These are phyloP conservation scores for Athelia psychrophila DNA, from an alignment of 1,284 basidiomycete species.

Conservation along the genomic window DNA sequence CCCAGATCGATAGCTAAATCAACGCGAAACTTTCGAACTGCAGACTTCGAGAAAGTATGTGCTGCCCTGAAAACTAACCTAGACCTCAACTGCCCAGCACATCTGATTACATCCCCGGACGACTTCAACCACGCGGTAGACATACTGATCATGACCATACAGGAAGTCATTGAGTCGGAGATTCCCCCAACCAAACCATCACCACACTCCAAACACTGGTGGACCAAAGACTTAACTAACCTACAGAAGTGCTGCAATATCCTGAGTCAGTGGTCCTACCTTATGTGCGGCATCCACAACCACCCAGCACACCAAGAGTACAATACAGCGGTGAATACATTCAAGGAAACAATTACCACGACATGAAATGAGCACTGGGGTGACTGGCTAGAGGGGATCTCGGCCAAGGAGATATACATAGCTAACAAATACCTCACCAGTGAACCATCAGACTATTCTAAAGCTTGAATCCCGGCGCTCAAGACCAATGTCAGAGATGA, in stretches of 20 bases:
- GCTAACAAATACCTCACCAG: background rate
- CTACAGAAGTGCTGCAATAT: background rate
- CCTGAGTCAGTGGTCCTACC: background rate
- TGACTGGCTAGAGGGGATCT: background rate
- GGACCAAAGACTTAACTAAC: conserved; percentile 6
- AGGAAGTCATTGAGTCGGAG: background rate
- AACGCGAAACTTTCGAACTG: background rate
- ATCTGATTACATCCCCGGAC: background rate
- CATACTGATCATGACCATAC: background rate
- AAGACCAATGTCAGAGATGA: background rate
- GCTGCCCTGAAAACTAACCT: background rate
- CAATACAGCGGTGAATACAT: background rate
- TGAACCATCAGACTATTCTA: background rate
- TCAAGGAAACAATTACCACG: background rate
- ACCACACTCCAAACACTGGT: conserved; percentile 7
- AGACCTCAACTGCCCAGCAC: background rate
- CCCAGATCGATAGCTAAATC: background rate
- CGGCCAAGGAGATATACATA: background rate
- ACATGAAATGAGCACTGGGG: background rate
- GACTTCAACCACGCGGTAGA: background rate
- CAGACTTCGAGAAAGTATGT: background rate
- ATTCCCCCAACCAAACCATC: conserved; percentile 7
- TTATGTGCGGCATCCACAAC: background rate
- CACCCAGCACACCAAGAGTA: background rate
- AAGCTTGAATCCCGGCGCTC: background rate